Evolutionary conservation across 2,329 filamentous ascomycete species (phyloP), one percentile per base, ranked within the genome.

Genomic region (Phaeoacremonium minimum): DNA sequence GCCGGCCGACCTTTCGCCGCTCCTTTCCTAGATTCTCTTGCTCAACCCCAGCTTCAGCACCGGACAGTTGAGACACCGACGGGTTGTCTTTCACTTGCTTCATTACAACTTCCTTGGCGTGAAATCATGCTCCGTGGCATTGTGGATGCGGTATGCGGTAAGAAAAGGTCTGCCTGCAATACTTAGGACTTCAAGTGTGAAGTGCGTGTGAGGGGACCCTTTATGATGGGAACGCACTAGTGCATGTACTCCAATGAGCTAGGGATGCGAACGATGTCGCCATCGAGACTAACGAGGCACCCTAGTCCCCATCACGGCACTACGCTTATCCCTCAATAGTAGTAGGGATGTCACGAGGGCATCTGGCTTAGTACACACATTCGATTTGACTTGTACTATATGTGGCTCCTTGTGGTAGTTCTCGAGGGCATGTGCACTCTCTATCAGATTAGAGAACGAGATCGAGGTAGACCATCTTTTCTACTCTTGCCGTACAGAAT

Each of bases 1-100:
- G 49, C 40, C 62, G 64, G 30, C 51, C 56, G 18, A 60, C 56
- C 43, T 56, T 60, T 36, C 53, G 46, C 30, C 46, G 41, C 36
- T n/a, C n/a, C n/a, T n/a, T n/a, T n/a, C n/a, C n/a, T n/a, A n/a
- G n/a, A n/a, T n/a, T n/a, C n/a, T n/a, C n/a, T n/a, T n/a, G n/a
- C n/a, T n/a, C n/a, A n/a, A n/a, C n/a, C n/a, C n/a, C n/a, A n/a
- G n/a, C n/a, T n/a, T n/a, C n/a, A n/a, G n/a, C n/a, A n/a, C n/a
- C 35, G 41, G 20, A 34, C 11, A n/a, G 35, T 28, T 28, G 38
- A 34, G 29, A 38, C 34, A 28, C 6, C 17, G 31, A 17, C 11
- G n/a, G n/a, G n/a, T 17, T 17, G 22, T 4, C 18, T 5, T 16
- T 14, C 18, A 8, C 31, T 20, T n/a, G 17, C 5, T 30, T 14